Evolutionary conservation across 768 basidiomycete genomes (phyloP), one percentile per base, ranked within the genome.

Genomic region (Agrocybe chaxingu): DNA sequence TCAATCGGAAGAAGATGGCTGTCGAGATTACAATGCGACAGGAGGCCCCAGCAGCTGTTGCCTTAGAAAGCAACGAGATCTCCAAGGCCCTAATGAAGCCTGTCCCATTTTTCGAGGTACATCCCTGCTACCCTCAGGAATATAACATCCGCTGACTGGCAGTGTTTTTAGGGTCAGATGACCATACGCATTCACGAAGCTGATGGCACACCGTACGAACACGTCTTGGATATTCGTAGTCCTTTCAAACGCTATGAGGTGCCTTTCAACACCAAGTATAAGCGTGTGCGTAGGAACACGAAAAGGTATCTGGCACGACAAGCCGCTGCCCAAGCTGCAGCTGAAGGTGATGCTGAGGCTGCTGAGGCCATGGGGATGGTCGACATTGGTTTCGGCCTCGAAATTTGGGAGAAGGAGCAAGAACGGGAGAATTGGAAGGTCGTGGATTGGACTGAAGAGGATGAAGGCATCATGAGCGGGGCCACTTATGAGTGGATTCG

Each of bases 401-500:
- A 92, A 51, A 83, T 96, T 13, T 98, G 96, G 95, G 96, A 98
- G 71, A 92, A 96, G 61, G 91, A 94, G 61, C 81, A 85, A 61
- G 91, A 93, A 62, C 82, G 92, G 40, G 89, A 92, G 65, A 87
- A 87, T 54, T 98, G 96, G 97, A 90, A 89, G 65, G 95, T 98
- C 3, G 89, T 89, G 5, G 95, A 98, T 65, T 98, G 97, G 97
- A 91, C 89, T 4, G 95, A 97, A 61, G 93, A 97, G 57, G 94
- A 98, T 52, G 95, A 97, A 62, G 84, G 87, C 52, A 76, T 79
- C 38, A 96, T 98, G 92, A 85, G 88, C 35, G 91, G 91, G 12
- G 95, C 96, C 55, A 96, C 93, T 3, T 99, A 98, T 68, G 97
- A 99, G 69, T 99, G 96, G 96, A 98, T 99, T 51, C 77, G 97